Base-by-base conservation (phyloP, 352 stramenopile species). In the Pythium rhizo-oryzae region DNA sequence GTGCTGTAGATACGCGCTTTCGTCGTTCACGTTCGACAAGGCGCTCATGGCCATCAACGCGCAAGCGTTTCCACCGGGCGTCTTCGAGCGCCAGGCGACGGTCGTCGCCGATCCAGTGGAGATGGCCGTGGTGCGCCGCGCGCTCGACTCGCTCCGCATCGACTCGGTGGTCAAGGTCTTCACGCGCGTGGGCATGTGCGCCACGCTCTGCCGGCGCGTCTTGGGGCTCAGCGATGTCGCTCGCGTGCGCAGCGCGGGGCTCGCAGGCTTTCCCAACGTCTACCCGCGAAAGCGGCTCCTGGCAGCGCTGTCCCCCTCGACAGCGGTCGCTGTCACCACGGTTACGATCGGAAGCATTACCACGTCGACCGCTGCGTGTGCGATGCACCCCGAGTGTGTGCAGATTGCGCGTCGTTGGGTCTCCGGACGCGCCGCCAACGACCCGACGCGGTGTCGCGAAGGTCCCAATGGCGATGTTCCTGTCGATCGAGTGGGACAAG, bases 81-180 rank as follows among this genome's bases (percentile, higher is more conserved):
- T 52, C 15, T 81, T 77, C 13, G 78, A 85, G 59, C 69, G 71
- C 1, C 30, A 63, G 18, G 76, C 71, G 0, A 70, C 67, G 13
- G 67, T 80, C 0, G 66, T 77, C 2, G 68, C 57, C 2, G 56
- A 83, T 35, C 76, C 71, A 0, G 51, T 66, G 0, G 59, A 83
- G 47, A 43, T 69, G 8, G 66, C 71, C 23, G 47, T 69, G 41
- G 71, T 82, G 61, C 62, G 67, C 41, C 25, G 77, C 53, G 70
- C 33, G 8, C 53, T 84, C 4, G 72, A 79, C 28, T 80, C 72
- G 1, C 64, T 84, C 4, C 67, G 77, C 0, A 77, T 82, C 33
- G 59, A 65, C 39, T 73, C 77, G 1, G 28, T 49, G 0, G 33
- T 77, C 7, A 53, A 72, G 16, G 66, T 81, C 18, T 78, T 82